These are phyloP conservation scores for Oxytropis ochrocephala DNA, from an alignment of 306 rosid genomes.

Conservation along the genomic window DNA sequence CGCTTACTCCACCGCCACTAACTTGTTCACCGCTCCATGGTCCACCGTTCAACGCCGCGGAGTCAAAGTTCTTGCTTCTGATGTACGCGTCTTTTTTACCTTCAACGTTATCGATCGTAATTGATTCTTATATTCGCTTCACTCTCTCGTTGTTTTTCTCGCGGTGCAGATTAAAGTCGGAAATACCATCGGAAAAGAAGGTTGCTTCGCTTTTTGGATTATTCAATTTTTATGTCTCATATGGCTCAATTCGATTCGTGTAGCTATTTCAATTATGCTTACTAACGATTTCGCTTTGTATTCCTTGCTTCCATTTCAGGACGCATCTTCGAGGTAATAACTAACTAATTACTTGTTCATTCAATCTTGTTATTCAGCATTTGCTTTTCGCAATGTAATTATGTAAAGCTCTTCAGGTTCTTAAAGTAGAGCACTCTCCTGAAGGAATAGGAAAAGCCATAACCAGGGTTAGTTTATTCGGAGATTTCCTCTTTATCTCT, in stretches of 20 bases:
- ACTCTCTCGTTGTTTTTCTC: background rate
- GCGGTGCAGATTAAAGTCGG: slow-evolving; percentile 68
- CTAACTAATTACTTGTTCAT: background rate
- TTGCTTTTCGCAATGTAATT: background rate
- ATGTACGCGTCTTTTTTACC: slow-evolving; percentile 35
- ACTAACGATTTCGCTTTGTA: slow-evolving; percentile 19
- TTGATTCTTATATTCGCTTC: background rate
- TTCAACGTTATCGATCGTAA: background rate
- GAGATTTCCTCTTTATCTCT: background rate
- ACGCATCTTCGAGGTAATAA: slow-evolving; percentile 65
- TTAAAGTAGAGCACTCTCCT: slow-evolving; percentile 82
- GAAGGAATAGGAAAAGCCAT: slow-evolving; percentile 99
- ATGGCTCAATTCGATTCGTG: background rate
- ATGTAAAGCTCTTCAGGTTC: slow-evolving; percentile 41
- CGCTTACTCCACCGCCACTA: slow-evolving; percentile 16
- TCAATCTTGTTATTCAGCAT: background rate
- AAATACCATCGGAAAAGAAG: slow-evolving; percentile 68
- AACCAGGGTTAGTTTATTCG: slow-evolving; percentile 65
- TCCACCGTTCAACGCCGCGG: slow-evolving; percentile 54
- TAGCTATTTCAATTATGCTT: background rate
- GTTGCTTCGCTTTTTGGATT: slow-evolving; percentile 29
- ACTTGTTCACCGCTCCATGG: slow-evolving; percentile 46
- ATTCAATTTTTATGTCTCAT: background rate
- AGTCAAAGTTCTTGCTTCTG: slow-evolving; percentile 56
- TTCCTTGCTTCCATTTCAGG: slow-evolving; percentile 39